Conservation (phyloP, 352 stramenopile species). For the Globisporangium spinosum region DNA sequence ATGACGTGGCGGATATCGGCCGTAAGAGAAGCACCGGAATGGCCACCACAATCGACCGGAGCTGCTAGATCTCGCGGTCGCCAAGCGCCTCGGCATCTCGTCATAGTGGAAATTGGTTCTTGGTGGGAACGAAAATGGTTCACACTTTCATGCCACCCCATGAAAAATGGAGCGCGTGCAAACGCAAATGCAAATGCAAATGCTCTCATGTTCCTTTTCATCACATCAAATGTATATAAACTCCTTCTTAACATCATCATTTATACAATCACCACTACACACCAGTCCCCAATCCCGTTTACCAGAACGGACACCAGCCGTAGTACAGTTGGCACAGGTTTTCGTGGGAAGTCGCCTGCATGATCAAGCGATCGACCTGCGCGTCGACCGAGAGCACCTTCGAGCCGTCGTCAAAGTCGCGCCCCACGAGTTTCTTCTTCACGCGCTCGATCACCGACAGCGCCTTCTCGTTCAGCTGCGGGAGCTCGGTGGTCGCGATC, state of each 20-base stretch:
- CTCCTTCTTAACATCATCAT: neutral
- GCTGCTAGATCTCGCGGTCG: too few species aligned
- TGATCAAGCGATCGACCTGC: constrained; percentile 98
- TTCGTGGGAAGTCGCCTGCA: constrained; percentile 97
- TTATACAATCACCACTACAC: neutral
- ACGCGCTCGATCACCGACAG: constrained; percentile 96
- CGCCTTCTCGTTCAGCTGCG: constrained; percentile 88
- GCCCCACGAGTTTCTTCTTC: constrained; percentile 99
- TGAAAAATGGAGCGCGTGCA: neutral
- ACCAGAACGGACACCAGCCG: constrained; percentile 96
- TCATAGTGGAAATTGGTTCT: neutral
- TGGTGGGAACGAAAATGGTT: neutral
- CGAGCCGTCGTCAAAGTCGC: constrained; percentile 94
- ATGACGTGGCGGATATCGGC: neutral
- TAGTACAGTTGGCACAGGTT: constrained; percentile 99
- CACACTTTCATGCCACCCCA: neutral
- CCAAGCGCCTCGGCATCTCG: too few species aligned
- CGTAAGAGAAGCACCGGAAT: too few species aligned
- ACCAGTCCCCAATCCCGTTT: constrained; percentile 6
- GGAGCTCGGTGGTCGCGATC: constrained; percentile 51
- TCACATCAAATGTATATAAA: neutral
- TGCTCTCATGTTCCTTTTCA: neutral
- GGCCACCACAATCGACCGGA: too few species aligned
- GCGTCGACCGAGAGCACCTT: constrained; percentile 76
- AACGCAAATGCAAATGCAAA: neutral